phyloP scores from a whole-genome alignment of 2,329 filamentous ascomycete genomes.

The Colletotrichum cereale region DNA sequence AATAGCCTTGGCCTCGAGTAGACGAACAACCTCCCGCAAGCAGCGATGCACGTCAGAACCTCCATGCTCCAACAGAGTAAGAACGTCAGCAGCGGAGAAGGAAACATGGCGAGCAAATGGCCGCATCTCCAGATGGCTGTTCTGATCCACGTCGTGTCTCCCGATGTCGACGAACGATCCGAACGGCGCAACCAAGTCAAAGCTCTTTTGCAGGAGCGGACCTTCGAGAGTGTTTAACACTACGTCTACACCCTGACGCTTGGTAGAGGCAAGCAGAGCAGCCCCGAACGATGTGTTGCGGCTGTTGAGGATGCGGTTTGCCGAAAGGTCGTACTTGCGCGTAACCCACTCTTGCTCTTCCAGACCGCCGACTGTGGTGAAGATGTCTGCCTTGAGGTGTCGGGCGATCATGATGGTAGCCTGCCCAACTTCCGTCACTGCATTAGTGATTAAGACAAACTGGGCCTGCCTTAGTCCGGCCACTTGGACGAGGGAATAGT shows the following conservation, averaged over 20 bases:
- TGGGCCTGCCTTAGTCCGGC: conserved; percentile 51
- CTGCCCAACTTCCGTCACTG: conserved; percentile 53
- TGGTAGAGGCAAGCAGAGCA: conserved; percentile 44
- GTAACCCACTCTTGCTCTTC: conserved; percentile 47
- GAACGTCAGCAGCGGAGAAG: conserved; percentile 57
- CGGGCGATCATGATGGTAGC: conserved; percentile 54
- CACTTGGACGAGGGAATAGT: conserved; percentile 36
- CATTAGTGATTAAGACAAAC: conserved; percentile 54
- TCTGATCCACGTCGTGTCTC: conserved; percentile 48
- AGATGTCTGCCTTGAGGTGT: conserved; percentile 54
- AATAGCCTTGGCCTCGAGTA: neutral
- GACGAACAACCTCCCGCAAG: neutral
- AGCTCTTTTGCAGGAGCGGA: conserved; percentile 47
- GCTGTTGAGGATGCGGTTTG: conserved; percentile 51
- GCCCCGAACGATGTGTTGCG: conserved; percentile 47
- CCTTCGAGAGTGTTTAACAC: conserved; percentile 49
- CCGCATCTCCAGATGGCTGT: conserved; percentile 52
- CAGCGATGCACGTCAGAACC: neutral
- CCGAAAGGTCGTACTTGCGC: conserved; percentile 46
- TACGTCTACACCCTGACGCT: conserved; percentile 48
- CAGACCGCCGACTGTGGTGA: conserved; percentile 52
- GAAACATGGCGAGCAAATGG: conserved; percentile 52
- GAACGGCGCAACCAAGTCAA: conserved; percentile 49
- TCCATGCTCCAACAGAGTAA: conserved; percentile 40
- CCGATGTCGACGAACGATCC: conserved; percentile 53